Evolutionary conservation across 768 basidiomycete species (phyloP).

Genomic region (Porphyrellus cyaneotinctus): DNA sequence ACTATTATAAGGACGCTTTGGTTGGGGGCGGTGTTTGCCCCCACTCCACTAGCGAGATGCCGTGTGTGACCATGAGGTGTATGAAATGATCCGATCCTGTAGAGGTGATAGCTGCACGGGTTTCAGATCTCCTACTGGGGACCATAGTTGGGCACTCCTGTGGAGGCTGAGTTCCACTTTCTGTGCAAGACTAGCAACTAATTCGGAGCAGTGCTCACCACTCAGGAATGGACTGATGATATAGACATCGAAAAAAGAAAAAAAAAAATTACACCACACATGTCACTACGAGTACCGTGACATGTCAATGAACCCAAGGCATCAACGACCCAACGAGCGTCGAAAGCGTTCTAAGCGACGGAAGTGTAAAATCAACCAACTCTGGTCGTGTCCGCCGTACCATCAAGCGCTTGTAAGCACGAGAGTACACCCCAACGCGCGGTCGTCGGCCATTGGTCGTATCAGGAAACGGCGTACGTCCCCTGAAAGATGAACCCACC

Average conservation of each 20-base stretch:
- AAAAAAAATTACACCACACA: neutral
- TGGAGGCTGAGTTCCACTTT: too few relatives aligned
- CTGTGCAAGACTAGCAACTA: too few relatives aligned
- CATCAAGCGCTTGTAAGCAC: conserved; percentile 13
- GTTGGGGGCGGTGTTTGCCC: conserved; percentile 13
- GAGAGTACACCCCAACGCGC: conserved; percentile 11
- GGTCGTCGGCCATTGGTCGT: conserved; percentile 14
- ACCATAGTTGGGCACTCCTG: too few relatives aligned
- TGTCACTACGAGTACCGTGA: neutral
- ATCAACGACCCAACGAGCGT: conserved; percentile 30
- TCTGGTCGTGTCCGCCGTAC: conserved; percentile 12
- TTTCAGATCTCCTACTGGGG: too few relatives aligned
- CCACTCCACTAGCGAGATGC: too few relatives aligned
- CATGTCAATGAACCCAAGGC: conserved; percentile 26
- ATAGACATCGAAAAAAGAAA: neutral
- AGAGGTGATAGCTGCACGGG: too few relatives aligned
- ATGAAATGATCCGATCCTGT: too few relatives aligned
- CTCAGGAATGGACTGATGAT: too few relatives aligned
- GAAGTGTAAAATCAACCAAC: conserved; percentile 29
- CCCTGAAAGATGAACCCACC: neutral
- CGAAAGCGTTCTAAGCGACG: conserved; percentile 31
- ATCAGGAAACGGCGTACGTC: conserved; percentile 15
- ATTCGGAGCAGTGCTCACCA: too few relatives aligned
- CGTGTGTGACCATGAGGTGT: too few relatives aligned
- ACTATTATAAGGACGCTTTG: neutral